phyloP scores from a whole-genome alignment of 805 yeast species.

The Suhomyces prunicola region DNA sequence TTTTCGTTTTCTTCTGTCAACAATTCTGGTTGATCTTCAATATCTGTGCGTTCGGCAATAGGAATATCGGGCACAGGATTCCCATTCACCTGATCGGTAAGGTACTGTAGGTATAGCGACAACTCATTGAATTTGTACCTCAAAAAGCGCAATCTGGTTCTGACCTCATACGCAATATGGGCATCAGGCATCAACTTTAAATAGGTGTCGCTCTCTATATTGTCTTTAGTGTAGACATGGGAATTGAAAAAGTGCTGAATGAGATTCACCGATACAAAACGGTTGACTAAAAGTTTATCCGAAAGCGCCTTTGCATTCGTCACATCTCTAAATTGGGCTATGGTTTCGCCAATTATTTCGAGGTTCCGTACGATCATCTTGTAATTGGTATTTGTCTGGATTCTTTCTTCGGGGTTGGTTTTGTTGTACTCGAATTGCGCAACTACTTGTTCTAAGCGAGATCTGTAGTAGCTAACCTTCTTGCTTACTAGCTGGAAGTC shows the following conservation, averaged over 20 bases:
- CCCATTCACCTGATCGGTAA: not conserved
- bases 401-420: not conserved
- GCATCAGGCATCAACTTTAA: slow-evolving; percentile 2
- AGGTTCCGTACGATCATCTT: not conserved
- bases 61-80: not conserved
- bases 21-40: slow-evolving; percentile 3
- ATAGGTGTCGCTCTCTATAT: not conserved
- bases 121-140: slow-evolving; percentile 12
- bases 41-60: not conserved
- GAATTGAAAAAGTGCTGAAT: slow-evolving; percentile 2
- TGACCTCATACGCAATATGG: slow-evolving; percentile 3
- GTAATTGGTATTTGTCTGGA: not conserved
- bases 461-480: slow-evolving; percentile 13
- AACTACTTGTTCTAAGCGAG: not conserved
- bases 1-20: slow-evolving; percentile 3
- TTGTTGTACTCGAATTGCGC: not conserved
- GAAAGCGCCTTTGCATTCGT: slow-evolving; percentile 1
- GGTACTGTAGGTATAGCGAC: slow-evolving; percentile 3
- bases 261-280: slow-evolving; percentile 12
- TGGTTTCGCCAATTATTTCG: not conserved
- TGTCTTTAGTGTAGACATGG: not conserved
- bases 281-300: slow-evolving; percentile 4
- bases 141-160: slow-evolving; percentile 7
- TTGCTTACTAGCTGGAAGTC: slow-evolving; percentile 10
- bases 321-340: not conserved